Evolutionary conservation across 805 yeast genomes (phyloP), one percentile per base, ranked within the genome.

Genomic region (Danielia reshetovae): DNA sequence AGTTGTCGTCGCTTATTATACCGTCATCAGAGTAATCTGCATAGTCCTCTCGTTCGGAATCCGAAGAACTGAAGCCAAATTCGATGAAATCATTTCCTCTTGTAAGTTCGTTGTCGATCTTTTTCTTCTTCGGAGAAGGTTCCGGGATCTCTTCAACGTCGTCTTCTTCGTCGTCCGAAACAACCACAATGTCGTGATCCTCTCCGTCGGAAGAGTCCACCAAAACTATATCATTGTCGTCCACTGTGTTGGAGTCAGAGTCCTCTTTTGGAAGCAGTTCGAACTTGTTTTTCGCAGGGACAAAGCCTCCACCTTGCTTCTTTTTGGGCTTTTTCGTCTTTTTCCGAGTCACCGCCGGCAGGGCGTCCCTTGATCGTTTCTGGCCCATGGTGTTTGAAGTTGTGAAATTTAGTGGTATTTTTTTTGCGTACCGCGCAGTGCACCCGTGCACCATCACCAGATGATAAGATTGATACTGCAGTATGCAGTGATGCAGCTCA

Each of bases 1-100:
- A 43, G 29, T 66, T 71, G 38, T 64, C 66, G 29, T 62, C 65
- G 32, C 65, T 55, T 4, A 60, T 51, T 8, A 51, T 50, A 1
- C 64, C 62, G 22, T 57, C 68, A 18, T 62, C 65, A 0, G 59
- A 53, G 18, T 43, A 47, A 13, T 52, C 49, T 17, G 42, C 54
- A 22, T 37, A 39, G 11, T 44, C 51, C 4, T 46, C 51, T 7
- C 45, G 46, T 5, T 54, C 62, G 2, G 60, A 68, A 5, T 63
- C 75, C 6, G 73, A 70, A 1, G 74, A 69, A 5, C 68, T 60
- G 33, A 70, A 65, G 10, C 74, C 81, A 52, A 77, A 75, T 9
- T 72, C 77, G 14, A 77, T 77, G 44, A 70, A 77, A 37, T 77
- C 81, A 32, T 62, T 65, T 38, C 74, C 72, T 24, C 63, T 60